Conservation (phyloP, 371 early-diverging fungal species). For the Paraphysoderma sedebokerense region DNA sequence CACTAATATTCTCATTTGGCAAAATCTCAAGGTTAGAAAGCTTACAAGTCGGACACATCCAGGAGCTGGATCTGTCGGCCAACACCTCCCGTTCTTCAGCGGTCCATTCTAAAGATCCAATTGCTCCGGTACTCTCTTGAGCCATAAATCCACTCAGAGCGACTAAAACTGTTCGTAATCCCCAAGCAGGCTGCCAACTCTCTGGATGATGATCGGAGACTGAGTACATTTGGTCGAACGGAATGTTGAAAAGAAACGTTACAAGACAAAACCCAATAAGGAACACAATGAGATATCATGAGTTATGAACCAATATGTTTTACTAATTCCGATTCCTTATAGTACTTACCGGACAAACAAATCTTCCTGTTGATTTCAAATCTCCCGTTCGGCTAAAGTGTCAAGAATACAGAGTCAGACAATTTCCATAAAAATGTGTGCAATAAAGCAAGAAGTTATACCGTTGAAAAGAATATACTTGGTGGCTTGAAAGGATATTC, state of each 20-base stretch:
- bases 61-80: no score
- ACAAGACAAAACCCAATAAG: background rate
- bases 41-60: no score
- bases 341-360: slow-evolving; percentile 77
- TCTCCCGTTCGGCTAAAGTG: slow-evolving; percentile 56
- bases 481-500: slow-evolving; percentile 94
- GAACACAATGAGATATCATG: background rate
- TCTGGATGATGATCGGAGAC: no score
- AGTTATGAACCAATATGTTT: background rate
- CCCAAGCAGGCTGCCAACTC: no score
- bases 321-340: slow-evolving; percentile 67
- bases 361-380: slow-evolving; percentile 82
- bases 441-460: slow-evolving; percentile 6
- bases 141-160: slow-evolving; percentile 63
- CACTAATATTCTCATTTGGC: no score
- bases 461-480: slow-evolving; percentile 70
- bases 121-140: slow-evolving; percentile 55
- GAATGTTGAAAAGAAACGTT: no score
- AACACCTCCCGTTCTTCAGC: slow-evolving; percentile 40
- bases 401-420: background rate
- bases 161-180: slow-evolving; percentile 67
- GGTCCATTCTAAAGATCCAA: slow-evolving; percentile 64
- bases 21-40: no score
- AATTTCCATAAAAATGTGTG: background rate
- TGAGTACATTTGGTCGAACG: background rate